These are phyloP conservation scores for Rhynchospora tenuis DNA, from an alignment of 176 grass and related monocot genomes.

Conservation along the genomic window DNA sequence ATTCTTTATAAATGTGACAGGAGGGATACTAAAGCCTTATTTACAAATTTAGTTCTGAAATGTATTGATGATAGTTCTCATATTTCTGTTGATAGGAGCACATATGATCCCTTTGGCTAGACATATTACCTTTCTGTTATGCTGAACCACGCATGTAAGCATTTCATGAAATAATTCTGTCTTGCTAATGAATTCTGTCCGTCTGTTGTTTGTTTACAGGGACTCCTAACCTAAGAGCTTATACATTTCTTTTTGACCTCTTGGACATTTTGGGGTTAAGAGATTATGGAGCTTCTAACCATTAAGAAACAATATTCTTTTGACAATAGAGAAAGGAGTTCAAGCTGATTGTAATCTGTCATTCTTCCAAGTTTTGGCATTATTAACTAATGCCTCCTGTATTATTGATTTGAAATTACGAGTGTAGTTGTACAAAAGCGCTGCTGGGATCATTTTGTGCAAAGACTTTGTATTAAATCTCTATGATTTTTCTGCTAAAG, in stretches of 20 bases:
- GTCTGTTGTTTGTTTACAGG: constrained; percentile 3
- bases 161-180: neutral
- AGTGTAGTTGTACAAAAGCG: neutral
- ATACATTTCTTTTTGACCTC: neutral
- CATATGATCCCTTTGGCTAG: neutral
- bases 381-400: neutral
- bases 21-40: neutral
- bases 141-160: neutral
- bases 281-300: constrained; percentile 5
- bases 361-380: neutral
- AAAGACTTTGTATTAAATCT: neutral
- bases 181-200: neutral
- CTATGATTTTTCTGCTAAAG: neutral
- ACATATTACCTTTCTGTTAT: neutral
- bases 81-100: neutral
- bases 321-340: constrained; percentile 1
- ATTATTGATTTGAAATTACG: constrained; percentile 1
- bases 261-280: neutral
- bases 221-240: neutral
- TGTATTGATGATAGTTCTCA: neutral
- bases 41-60: neutral
- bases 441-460: neutral
- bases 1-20: neutral
- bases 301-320: constrained; percentile 1
- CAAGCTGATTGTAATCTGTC: constrained; percentile 11